Evolutionary conservation across 768 basidiomycete genomes (phyloP), one percentile per base, ranked within the genome.

Genomic region (Mycena latifolia): DNA sequence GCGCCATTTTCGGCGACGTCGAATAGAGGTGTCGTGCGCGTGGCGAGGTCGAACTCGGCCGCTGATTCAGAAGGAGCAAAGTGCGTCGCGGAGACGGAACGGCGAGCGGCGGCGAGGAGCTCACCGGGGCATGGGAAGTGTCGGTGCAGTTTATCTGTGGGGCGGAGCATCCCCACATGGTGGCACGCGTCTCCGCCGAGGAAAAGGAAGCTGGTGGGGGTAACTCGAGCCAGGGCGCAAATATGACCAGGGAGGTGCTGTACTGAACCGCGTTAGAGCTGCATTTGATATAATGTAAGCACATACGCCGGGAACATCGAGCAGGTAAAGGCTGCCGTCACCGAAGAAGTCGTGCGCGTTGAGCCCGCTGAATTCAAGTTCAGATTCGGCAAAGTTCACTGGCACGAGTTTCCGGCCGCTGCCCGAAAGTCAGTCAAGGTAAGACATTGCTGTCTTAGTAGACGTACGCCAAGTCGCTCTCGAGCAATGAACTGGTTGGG

Each of bases 151-250:
- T 43, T 11, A 1, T 37, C 46, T n/a, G 71, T 71, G 41, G 73
- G 73, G 8, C 73, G 72, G 17, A 73, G n/a, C n/a, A 65, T 46
- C 17, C 72, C 73, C 14, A 65, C 48, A 52, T 74, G 72, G 55
- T 72, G 71, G 43, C 66, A 70, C 8, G 67, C 55, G 45, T 74
- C 73, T 22, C 55, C 73, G 22, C 68, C 73, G 28, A 74, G 61
- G 20, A 74, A 54, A 25, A 74, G 62, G 47, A 73, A 74, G 39
- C 56, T 62, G 45, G 46, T 63, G 8, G 66, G 64, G 3, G 72
- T 71, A 6, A 72, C 71, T 7, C 72, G 72, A 7, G 72, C 73
- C 2, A 74, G 65, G 11, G 39, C 73, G 25, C 61, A 47, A 20
- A 73, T 60, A 46, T 74, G 73, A 20, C 73, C 73, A 2, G 53